Base-by-base conservation (phyloP, 2,329 filamentous ascomycete genomes). In the Verticillium klebahnii region DNA sequence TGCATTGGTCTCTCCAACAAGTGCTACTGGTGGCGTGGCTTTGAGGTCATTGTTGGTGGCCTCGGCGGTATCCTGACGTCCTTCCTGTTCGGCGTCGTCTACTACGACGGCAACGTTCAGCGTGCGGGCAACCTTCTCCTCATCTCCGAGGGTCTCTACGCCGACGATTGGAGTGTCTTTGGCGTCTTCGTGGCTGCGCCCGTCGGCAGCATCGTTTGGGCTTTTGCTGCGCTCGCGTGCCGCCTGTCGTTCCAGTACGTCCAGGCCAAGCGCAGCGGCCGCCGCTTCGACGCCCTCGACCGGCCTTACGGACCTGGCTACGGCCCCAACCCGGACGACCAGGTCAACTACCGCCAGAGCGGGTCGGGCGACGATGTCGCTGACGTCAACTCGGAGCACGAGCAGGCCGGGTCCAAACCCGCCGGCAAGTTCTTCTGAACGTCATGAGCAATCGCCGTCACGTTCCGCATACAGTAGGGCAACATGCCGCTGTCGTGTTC, bases 101-200 rank as follows among this genome's bases (percentile, higher is more conserved):
- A 93, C 78, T 95, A 93, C 78, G 93, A 90, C 71, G 89, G 88
- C 56, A 82, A 87, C 69, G 87, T 85, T 1, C 71, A 80, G 60
- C 70, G 81, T 7, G 91, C 89, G 5, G 88, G 82, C 1, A 80
- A 88, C 62, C 83, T 95, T 61, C 82, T 95, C 58, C 78, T 94
- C 31, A 77, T 95, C 14, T 82, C 91, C 71, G 80, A 88, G 66
- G 91, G 91, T 0, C 79, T 95, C 23, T 95, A 93, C 73, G 85
- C 81, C 0, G 82, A 87, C 57, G 91, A 94, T 73, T 95, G 92
- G 92, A 89, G 86, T 65, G 89, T 85, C 1, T 95, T 95, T 73
- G 91, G 91, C 68, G 90, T 91, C 5, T 95, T 94, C 69, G 88
- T 94, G 5, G 90, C 89, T 11, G 91, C 91, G 0, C 91, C 91